These are phyloP conservation scores for Phanerochaete carnosa DNA, from an alignment of 768 basidiomycete species.

Conservation along the genomic window DNA sequence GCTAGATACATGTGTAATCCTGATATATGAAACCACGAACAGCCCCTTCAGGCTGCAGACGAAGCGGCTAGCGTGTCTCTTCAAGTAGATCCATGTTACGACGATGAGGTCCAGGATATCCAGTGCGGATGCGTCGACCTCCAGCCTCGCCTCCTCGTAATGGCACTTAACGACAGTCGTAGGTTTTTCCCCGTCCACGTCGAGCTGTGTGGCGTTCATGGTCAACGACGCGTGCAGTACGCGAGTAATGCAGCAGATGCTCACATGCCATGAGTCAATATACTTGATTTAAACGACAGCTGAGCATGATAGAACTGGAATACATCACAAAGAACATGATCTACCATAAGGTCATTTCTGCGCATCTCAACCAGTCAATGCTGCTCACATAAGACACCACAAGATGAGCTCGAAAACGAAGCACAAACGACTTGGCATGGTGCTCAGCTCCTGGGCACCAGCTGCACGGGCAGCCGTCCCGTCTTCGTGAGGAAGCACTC, in stretches of 20 bases:
- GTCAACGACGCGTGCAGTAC: not conserved
- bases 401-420: no score
- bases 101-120: conserved; percentile 8
- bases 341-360: no score
- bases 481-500: conserved; percentile 9
- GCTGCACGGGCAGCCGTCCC: conserved; percentile 7
- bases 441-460: no score
- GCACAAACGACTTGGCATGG: no score
- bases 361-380: no score
- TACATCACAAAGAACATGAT: no score
- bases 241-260: not conserved
- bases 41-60: no score
- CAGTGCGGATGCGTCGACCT: not conserved
- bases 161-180: not conserved
- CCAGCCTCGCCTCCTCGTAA: not conserved
- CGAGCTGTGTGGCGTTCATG: not conserved
- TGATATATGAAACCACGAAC: no score
- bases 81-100: conserved; percentile 8
- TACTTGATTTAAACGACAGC: no score
- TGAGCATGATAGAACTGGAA: no score
- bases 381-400: no score
- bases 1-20: no score
- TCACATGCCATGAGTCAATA: not conserved
- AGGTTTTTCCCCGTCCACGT: not conserved
- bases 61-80: not conserved